These are phyloP conservation scores for Naganishia onofrii DNA, from an alignment of 768 basidiomycete genomes.

Conservation along the genomic window DNA sequence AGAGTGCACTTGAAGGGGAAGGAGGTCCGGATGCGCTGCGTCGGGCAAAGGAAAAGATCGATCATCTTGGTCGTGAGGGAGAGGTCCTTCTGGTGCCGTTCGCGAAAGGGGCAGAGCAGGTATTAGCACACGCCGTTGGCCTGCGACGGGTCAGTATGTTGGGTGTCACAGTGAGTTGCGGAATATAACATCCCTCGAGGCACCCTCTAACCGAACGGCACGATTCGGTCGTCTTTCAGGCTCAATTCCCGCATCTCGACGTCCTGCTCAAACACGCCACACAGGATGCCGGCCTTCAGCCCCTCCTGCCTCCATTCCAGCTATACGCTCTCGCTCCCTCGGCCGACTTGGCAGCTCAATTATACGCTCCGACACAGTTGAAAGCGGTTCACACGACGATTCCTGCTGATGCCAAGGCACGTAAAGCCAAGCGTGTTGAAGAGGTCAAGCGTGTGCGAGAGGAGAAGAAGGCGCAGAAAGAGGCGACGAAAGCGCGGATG, in stretches of 20 bases:
- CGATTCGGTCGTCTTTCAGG: slow-evolving; percentile 34
- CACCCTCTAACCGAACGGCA: no score
- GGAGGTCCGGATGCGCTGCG: background rate
- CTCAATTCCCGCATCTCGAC: slow-evolving; percentile 37
- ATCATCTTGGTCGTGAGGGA: slow-evolving; percentile 24
- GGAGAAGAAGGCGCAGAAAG: slow-evolving; percentile 31
- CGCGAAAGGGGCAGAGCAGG: slow-evolving; percentile 40
- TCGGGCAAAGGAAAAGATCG: slow-evolving; percentile 25
- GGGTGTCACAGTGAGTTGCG: slow-evolving; percentile 42
- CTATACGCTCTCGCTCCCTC: slow-evolving; percentile 15
- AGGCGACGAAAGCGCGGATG: slow-evolving; percentile 28
- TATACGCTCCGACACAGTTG: slow-evolving; percentile 25
- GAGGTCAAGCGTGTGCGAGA: slow-evolving; percentile 20
- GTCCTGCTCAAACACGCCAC: slow-evolving; percentile 39
- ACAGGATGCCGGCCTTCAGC: slow-evolving; percentile 16
- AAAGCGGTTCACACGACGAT: slow-evolving; percentile 31
- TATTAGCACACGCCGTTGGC: slow-evolving; percentile 43
- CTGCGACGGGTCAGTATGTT: slow-evolving; percentile 46
- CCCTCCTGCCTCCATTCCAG: slow-evolving; percentile 29
- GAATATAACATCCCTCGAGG: no score
- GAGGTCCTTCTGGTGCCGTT: slow-evolving; percentile 47
- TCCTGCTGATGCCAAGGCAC: slow-evolving; percentile 20
- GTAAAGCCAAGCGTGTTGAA: slow-evolving; percentile 23
- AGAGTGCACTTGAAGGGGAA: background rate
- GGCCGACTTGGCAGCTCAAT: background rate